Percentiles rank a stretch among this genome's conserved stretches.
phyloP scores from a whole-genome alignment of 164 flowering plant species.

The Dillenia suffruticosa region DNA sequence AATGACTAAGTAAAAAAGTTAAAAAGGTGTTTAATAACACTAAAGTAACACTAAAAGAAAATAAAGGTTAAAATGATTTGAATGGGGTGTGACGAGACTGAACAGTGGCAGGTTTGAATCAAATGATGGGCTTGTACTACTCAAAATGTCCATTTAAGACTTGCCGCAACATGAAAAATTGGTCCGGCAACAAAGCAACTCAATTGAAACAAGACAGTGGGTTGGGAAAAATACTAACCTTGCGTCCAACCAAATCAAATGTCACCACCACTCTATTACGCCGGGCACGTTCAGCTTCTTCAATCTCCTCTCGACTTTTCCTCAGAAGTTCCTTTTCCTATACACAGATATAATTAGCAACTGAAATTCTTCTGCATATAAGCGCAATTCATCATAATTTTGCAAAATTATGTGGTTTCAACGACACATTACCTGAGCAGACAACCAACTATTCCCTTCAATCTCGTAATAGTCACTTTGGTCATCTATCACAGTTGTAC shows the following conservation, averaged over 20 bases:
- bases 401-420: not conserved
- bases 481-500: constrained; percentile 95
- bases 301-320: constrained; percentile 73
- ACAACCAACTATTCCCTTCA: constrained; percentile 88
- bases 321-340: constrained; percentile 86
- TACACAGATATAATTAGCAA: not conserved
- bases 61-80: not conserved
- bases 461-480: constrained; percentile 94
- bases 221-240: constrained; percentile 37
- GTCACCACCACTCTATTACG: constrained; percentile 79
- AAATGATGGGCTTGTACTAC: not conserved
- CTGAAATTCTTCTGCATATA: not conserved
- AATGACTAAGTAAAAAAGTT: not conserved
- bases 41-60: too few species aligned
- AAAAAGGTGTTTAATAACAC: not conserved
- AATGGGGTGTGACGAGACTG: not conserved
- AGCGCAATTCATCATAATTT: not conserved
- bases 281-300: constrained; percentile 77
- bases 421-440: constrained; percentile 49
- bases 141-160: not conserved
- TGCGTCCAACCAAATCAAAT: constrained; percentile 94
- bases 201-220: not conserved
- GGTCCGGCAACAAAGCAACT: not conserved
- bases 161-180: not conserved
- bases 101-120: not conserved